Evolutionary conservation across 2,329 filamentous ascomycete species (phyloP).

Genomic region (Phaeosphaeriaceae sp.): DNA sequence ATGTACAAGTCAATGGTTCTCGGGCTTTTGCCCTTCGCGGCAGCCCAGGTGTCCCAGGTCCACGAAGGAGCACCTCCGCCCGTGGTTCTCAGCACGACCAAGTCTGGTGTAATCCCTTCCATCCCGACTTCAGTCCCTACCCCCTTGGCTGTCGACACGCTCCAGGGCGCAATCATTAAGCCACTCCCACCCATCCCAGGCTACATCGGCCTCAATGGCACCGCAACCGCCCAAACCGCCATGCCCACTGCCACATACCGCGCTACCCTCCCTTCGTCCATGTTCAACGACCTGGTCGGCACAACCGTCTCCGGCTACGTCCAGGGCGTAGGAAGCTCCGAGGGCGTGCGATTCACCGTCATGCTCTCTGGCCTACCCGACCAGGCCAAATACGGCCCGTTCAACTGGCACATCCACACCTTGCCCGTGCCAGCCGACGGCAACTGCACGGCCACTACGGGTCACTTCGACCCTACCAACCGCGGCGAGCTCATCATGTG

Average conservation of each 20-base stretch:
- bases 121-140: slow-evolving; percentile 14
- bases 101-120: slow-evolving; percentile 30
- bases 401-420: slow-evolving; percentile 50
- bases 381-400: slow-evolving; percentile 26
- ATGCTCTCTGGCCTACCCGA: slow-evolving; percentile 48
- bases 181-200: slow-evolving; percentile 26
- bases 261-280: slow-evolving; percentile 27
- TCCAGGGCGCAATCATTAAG: slow-evolving; percentile 36
- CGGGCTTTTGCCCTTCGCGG: slow-evolving; percentile 12
- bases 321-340: slow-evolving; percentile 33
- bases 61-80: slow-evolving; percentile 23
- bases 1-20: slow-evolving; percentile 16
- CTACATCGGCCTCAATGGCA: slow-evolving; percentile 29
- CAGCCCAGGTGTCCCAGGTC: slow-evolving; percentile 20
- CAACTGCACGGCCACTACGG: slow-evolving; percentile 48
- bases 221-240: slow-evolving; percentile 25
- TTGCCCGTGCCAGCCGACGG: slow-evolving; percentile 44
- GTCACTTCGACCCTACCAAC: slow-evolving; percentile 49
- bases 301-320: slow-evolving; percentile 39
- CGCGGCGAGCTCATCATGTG: slow-evolving; percentile 45
- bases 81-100: slow-evolving; percentile 22
- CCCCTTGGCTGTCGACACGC: slow-evolving; percentile 29
- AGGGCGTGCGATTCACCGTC: slow-evolving; percentile 48
- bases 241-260: slow-evolving; percentile 29
- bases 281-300: slow-evolving; percentile 30